Conservation (phyloP, 164 flowering plant species). For the Chloranthus sessilifolius region DNA sequence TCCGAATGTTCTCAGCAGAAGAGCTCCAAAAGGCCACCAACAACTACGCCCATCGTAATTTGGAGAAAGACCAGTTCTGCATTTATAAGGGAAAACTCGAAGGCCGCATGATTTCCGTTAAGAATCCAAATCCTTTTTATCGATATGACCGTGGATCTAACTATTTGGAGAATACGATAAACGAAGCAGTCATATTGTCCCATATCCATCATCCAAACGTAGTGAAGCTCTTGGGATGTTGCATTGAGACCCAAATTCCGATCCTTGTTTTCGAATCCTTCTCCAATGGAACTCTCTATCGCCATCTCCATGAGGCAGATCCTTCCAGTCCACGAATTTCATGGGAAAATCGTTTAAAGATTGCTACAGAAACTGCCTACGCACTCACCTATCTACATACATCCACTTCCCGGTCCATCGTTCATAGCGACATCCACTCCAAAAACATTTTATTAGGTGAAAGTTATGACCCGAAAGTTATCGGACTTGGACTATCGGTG, state of each 20-base stretch:
- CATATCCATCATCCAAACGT: background rate
- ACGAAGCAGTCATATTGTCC: background rate
- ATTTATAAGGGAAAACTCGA: background rate
- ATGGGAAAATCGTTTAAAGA: background rate
- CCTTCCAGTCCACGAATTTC: no score
- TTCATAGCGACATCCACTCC: background rate
- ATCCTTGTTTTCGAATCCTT: background rate
- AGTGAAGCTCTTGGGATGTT: background rate
- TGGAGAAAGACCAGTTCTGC: background rate
- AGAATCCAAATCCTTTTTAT: background rate
- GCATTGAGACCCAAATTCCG: background rate
- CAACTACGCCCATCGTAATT: background rate
- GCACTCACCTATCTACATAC: background rate
- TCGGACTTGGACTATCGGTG: background rate
- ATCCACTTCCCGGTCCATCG: background rate
- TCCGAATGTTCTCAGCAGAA: background rate
- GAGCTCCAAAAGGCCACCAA: background rate
- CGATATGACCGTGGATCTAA: background rate
- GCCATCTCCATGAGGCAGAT: background rate
- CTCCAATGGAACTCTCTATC: background rate
- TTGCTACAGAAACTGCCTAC: background rate
- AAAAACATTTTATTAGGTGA: background rate
- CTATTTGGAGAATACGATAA: background rate
- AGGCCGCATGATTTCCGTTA: background rate
- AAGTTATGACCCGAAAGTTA: background rate